Conservation (phyloP, 1,284 basidiomycete genomes). For the Spongiforma sp. region DNA sequence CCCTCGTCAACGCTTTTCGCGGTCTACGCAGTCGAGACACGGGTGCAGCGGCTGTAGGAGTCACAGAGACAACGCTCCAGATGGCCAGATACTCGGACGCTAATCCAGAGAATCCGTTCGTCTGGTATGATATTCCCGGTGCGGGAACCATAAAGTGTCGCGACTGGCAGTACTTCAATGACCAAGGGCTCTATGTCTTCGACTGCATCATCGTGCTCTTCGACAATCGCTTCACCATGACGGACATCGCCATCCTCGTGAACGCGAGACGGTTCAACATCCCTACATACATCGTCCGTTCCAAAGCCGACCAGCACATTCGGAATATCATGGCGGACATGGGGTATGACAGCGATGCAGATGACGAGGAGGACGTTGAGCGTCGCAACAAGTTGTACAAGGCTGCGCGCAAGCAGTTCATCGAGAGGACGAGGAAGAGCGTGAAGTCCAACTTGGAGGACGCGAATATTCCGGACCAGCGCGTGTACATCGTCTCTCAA, state of each 20-base stretch:
- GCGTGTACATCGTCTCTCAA: background rate
- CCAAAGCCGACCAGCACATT: slow-evolving; percentile 1
- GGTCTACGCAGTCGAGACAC: background rate
- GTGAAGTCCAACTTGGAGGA: background rate
- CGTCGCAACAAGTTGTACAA: background rate
- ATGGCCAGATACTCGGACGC: background rate
- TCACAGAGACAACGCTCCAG: background rate
- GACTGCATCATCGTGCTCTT: slow-evolving; percentile 1
- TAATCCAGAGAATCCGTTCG: background rate
- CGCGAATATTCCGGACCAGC: background rate
- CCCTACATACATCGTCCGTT: background rate
- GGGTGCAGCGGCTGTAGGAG: background rate
- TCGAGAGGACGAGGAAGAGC: background rate
- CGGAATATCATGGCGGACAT: background rate
- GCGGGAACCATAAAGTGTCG: background rate
- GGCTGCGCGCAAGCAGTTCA: background rate
- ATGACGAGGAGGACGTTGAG: background rate
- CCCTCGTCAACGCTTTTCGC: background rate
- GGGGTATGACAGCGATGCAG: background rate
- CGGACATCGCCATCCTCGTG: background rate
- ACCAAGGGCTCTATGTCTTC: background rate
- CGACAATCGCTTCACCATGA: background rate
- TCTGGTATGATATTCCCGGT: background rate
- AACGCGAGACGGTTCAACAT: background rate
- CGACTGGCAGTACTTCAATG: background rate